A percentile compares a stretch with the other conserved stretches of the same genome.
phyloP scores from a whole-genome alignment of 1,139 yeast genomes.

The Candida smagusa region DNA sequence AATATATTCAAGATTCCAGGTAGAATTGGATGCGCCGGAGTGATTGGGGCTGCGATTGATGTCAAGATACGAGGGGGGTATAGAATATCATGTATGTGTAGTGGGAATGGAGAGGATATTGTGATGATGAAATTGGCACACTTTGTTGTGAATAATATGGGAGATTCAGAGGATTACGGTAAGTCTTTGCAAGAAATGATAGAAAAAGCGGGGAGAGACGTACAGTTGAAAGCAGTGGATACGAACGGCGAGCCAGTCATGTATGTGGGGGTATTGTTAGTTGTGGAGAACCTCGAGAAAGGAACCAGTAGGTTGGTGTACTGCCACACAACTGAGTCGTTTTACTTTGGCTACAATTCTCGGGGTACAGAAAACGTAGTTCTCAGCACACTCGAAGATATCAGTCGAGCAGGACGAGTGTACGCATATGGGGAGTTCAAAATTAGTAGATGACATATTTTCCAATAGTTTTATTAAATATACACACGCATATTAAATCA shows the following conservation, averaged over 20 bases:
- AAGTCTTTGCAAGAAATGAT: constrained; percentile 10
- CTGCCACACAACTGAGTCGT: constrained; percentile 44
- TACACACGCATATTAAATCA: constrained; percentile 11
- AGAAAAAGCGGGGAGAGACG: constrained; percentile 3
- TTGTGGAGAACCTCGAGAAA: constrained; percentile 14
- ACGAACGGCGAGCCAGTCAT: constrained; percentile 11
- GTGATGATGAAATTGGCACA: constrained; percentile 39
- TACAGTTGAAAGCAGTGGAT: constrained; percentile 9
- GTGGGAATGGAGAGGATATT: constrained; percentile 58
- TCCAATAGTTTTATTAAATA: constrained; percentile 11
- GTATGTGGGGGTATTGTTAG: constrained; percentile 34
- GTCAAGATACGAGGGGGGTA: constrained; percentile 11
- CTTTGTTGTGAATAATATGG: constrained; percentile 16
- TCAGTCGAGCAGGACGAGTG: constrained; percentile 15
- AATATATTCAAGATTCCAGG: constrained; percentile 48
- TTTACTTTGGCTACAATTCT: constrained; percentile 36
- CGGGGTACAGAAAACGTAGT: constrained; percentile 20
- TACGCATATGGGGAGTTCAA: constrained; percentile 38
- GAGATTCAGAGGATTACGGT: constrained; percentile 10
- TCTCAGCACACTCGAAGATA: constrained; percentile 23
- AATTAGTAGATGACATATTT: background rate
- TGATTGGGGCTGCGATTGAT: constrained; percentile 45
- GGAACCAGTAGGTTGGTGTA: constrained; percentile 23
- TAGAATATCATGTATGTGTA: constrained; percentile 42
- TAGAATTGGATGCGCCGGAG: constrained; percentile 53